phyloP scores from a whole-genome alignment of 2,329 filamentous ascomycete species.

The Pseudopithomyces chartarum region DNA sequence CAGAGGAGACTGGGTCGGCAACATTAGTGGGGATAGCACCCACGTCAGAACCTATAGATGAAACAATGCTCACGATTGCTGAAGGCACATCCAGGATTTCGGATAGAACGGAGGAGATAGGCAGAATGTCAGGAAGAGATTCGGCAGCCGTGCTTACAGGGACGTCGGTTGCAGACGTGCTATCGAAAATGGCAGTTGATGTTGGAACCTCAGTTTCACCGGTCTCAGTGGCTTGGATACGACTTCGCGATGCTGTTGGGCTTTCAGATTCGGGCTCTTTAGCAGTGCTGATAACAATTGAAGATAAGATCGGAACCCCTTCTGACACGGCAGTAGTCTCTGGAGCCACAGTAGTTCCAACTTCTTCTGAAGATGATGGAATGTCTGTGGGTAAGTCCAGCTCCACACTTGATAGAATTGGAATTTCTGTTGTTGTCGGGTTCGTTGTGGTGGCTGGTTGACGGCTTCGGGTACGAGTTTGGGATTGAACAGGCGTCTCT shows the following conservation, averaged over 20 bases:
- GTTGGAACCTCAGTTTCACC: neutral
- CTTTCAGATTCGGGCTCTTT: neutral
- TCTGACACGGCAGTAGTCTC: neutral
- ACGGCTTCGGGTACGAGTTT: neutral
- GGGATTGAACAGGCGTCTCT: neutral
- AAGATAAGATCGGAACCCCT: neutral
- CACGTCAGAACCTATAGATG: conserved; percentile 5
- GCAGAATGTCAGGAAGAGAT: neutral
- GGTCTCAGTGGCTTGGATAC: neutral
- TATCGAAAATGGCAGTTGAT: neutral
- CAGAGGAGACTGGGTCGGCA: conserved; percentile 6
- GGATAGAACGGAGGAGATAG: conserved; percentile 2
- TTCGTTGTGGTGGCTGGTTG: neutral
- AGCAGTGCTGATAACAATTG: neutral
- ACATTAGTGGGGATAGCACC: conserved; percentile 3
- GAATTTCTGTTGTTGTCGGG: neutral
- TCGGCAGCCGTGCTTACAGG: neutral
- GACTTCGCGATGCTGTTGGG: neutral
- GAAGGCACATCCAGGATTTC: neutral
- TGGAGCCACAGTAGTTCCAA: neutral
- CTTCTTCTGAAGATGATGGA: neutral
- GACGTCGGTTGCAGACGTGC: neutral
- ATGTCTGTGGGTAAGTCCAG: neutral
- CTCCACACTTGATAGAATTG: neutral
- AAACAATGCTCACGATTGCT: neutral